Base-by-base conservation (phyloP, 371 early-diverging fungal species). In the Coelomomyces lativittatus region DNA sequence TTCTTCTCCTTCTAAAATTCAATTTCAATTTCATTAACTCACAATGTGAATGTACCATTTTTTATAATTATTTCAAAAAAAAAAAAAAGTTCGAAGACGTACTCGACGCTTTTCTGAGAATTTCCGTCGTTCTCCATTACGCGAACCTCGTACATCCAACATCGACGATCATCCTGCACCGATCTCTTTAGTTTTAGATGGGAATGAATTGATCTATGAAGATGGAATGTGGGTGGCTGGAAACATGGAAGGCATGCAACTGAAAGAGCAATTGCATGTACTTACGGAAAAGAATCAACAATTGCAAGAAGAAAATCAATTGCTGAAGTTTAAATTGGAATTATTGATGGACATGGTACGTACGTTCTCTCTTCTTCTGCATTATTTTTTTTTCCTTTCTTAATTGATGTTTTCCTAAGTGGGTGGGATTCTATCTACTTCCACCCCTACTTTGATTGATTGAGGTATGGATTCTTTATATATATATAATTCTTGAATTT, bases 331-430 rank as follows among this genome's bases (percentile, higher is more conserved):
- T 29, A 48, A 48, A 25, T 23, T 48, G 14, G 48, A 39, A 7
- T 5, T 48, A 33, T 25, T 48, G 30, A 38, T 48, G 48, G 48
- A 48, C 24, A 48, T 48, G 48, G 48, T 44, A n/a, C n/a, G 43
- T 31, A 3, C 32, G 28, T 12, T 43, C 5, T 11, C 3, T n/a
- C 11, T 21, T 15, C n/a, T 21, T 2, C 23, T 24, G 6, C 40
- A 15, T 19, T 0, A 17, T 15, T 15, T 5, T 15, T 10, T 11
- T 39, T 4, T 39, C 2, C 12, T 6, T 2, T 31, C 17, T 6
- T 17, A 24, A 2, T 21, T 41, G 29, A 28, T 17, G 7, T 11
- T 19, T 12, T 3, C 19, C 8, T 6, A 5, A 10, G 12, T 1
- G n/a, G n/a, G n/a, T n/a, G n/a, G n/a, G 15, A 34, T 15, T 15